Evolutionary conservation across 139 green algal genomes (phyloP).

Genomic region (Picochlorum sp.): DNA sequence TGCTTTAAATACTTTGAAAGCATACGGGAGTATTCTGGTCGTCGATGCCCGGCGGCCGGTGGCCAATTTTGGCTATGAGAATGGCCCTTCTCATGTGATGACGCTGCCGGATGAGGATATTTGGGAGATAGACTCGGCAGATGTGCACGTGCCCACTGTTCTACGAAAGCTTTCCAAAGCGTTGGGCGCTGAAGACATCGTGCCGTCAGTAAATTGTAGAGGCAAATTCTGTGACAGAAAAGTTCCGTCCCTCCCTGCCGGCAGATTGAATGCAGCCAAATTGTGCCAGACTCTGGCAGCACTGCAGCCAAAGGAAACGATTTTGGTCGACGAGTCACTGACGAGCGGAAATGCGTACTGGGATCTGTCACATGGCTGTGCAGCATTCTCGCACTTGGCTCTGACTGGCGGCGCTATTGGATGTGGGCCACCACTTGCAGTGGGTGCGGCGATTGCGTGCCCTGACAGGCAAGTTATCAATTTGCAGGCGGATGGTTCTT

Average conservation of each 20-base stretch:
- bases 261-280: constrained; percentile 41
- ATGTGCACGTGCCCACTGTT: constrained; percentile 21
- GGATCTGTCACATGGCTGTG: constrained; percentile 51
- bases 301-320: constrained; percentile 53
- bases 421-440: constrained; percentile 54
- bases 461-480: constrained; percentile 69
- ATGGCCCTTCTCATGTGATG: constrained; percentile 48
- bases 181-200: constrained; percentile 31
- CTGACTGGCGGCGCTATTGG: constrained; percentile 84
- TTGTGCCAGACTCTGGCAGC: constrained; percentile 61
- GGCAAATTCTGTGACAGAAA: constrained; percentile 38
- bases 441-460: constrained; percentile 71
- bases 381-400: constrained; percentile 63
- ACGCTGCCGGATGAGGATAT: constrained; percentile 34
- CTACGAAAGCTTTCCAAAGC: constrained; percentile 36
- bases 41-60: constrained; percentile 61
- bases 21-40: constrained; percentile 59
- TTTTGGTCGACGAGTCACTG: constrained; percentile 84
- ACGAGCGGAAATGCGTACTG: constrained; percentile 74
- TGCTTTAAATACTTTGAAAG: constrained; percentile 40
- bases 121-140: constrained; percentile 63
- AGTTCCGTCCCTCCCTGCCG: constrained; percentile 9
- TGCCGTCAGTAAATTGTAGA: constrained; percentile 55
- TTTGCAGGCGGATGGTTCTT: constrained; percentile 77
- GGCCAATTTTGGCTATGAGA: constrained; percentile 81